Evolutionary conservation across 83 land plant species (phyloP), one percentile per base, ranked within the genome.

Genomic region (Diphasiastrum complanatum): DNA sequence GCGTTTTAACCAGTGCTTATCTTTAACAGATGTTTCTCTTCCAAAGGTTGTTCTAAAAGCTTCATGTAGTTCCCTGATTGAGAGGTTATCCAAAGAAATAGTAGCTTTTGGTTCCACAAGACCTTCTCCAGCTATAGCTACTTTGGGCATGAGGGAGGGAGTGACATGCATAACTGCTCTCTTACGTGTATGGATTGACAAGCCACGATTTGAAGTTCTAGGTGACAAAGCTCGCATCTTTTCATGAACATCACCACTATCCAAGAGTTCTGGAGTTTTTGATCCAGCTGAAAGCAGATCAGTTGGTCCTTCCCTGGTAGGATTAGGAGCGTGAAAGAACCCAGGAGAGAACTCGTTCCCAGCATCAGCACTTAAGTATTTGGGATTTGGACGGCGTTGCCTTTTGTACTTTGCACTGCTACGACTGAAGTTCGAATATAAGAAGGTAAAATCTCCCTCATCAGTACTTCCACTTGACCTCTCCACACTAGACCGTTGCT

Each of bases 1-100:
- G 26, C 95, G 75, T 68, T 84, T 91, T 31, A 91, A 83, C 97
- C 97, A 91, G 49, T 70, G 79, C 65, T 91, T 91, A 54, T 91
- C 97, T 61, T 91, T 91, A 37, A 85, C 90, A 56, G 89, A 75
- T n/a, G 97, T 91, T 48, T 78, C 72, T 20, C 95, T 77, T n/a
- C 97, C 97, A 77, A 87, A 91, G 3, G 95, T 83, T 38, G 81
- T 78, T 28, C 67, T 69, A 57, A 80, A 91, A 33, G 80, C 75
- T 51, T 84, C 87, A 54, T 87, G 97, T 24, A 91, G 95, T 50
- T 91, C 95, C 60, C 83, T 77, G 33, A 91, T 83, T 31, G 97
- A 75, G 6, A 87, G 66, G 37, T 74, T 81, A 20, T 91, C 97
- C 78, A 91, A 55, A 60, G 77, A 70, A 30, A 80, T 61, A 5